These are phyloP conservation scores for Eucalyptus decipiens DNA, from an alignment of 345 rosid genomes.

Conservation along the genomic window DNA sequence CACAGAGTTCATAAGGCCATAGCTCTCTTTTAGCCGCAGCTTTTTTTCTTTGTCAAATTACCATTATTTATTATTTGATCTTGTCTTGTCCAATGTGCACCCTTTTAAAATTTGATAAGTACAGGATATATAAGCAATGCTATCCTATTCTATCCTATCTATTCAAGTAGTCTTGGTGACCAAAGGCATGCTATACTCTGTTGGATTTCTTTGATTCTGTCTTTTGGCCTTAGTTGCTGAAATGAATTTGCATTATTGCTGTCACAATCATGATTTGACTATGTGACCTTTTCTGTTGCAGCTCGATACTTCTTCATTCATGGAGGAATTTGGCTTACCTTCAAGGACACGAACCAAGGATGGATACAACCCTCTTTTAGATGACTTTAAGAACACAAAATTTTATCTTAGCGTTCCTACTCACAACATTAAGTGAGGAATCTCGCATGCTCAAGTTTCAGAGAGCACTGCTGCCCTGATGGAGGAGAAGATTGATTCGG, in stretches of 20 bases:
- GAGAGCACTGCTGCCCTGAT: not conserved
- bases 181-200: not conserved
- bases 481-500: not conserved
- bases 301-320: constrained; percentile 85
- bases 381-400: constrained; percentile 93
- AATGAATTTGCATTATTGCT: not conserved
- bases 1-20: not conserved
- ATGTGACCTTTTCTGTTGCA: not conserved
- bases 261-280: not conserved
- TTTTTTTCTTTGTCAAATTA: not conserved
- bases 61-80: not conserved
- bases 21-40: not conserved
- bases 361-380: constrained; percentile 88
- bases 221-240: not conserved
- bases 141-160: not conserved
- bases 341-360: constrained; percentile 81
- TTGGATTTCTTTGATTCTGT: not conserved
- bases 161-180: not conserved
- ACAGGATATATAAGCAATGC: not conserved
- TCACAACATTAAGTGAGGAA: constrained; percentile 50
- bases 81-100: not conserved
- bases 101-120: not conserved
- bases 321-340: constrained; percentile 94
- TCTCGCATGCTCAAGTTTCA: not conserved
- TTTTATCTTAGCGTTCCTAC: constrained; percentile 93